phyloP scores from a whole-genome alignment of 1,139 yeast species.

The Magnusiomyces ingens region DNA sequence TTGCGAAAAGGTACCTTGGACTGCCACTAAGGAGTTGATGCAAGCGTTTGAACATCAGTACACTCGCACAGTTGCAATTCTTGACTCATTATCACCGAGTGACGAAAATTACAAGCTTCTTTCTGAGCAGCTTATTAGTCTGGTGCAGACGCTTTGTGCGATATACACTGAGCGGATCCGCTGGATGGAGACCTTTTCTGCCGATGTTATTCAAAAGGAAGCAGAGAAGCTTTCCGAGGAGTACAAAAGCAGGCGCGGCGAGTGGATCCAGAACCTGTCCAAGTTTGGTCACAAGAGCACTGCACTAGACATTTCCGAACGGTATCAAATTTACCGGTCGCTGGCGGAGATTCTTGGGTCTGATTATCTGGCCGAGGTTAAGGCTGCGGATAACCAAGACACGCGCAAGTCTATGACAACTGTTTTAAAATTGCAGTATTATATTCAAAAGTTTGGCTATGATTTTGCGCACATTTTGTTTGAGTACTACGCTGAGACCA shows the following conservation, averaged over 20 bases:
- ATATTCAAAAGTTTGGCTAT: slow-evolving; percentile 58
- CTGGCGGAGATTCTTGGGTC: slow-evolving; percentile 58
- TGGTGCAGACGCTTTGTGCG: slow-evolving; percentile 29
- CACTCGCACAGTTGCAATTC: slow-evolving; percentile 16
- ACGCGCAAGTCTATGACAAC: slow-evolving; percentile 24
- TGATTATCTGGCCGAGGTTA: slow-evolving; percentile 31
- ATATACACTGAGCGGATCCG: slow-evolving; percentile 26
- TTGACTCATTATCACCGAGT: slow-evolving; percentile 15
- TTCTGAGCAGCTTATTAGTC: slow-evolving; percentile 24
- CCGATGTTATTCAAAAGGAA: slow-evolving; percentile 14
- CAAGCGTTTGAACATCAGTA: slow-evolving; percentile 24
- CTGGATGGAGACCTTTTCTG: slow-evolving; percentile 19
- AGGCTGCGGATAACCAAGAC: slow-evolving; percentile 26
- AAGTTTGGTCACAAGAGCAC: slow-evolving; percentile 42
- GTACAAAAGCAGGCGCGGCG: slow-evolving; percentile 29
- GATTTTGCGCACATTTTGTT: slow-evolving; percentile 64
- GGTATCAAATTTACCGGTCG: slow-evolving; percentile 57
- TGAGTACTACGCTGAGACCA: slow-evolving; percentile 49
- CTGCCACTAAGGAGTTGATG: slow-evolving; percentile 26
- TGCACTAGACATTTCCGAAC: slow-evolving; percentile 61
- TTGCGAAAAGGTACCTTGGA: slow-evolving; percentile 29
- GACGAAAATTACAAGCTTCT: slow-evolving; percentile 16
- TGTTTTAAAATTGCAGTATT: slow-evolving; percentile 38
- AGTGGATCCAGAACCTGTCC: slow-evolving; percentile 54
- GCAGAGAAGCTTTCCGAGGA: slow-evolving; percentile 19